phyloP scores from a whole-genome alignment of 495 filamentous ascomycete genomes.

The Trichoderma parareesei region DNA sequence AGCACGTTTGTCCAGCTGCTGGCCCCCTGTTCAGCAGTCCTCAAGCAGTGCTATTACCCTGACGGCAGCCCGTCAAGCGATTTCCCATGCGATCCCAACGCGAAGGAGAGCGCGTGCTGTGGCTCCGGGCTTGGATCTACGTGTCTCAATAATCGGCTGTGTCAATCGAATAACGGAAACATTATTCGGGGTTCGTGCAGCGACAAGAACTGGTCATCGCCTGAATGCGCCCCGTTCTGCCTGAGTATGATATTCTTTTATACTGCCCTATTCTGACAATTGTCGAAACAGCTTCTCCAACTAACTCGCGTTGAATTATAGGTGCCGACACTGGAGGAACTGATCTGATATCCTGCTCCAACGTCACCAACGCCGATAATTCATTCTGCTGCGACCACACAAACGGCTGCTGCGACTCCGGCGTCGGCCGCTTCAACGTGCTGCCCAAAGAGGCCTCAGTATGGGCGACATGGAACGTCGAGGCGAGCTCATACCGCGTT shows the following conservation, averaged over 20 bases:
- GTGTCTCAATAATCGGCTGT: not conserved
- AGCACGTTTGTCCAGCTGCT: not conserved
- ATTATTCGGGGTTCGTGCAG: not conserved
- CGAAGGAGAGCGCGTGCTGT: not conserved
- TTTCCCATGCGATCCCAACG: constrained; percentile 1
- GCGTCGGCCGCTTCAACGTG: not conserved
- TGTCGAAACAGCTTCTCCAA: not conserved
- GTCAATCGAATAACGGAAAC: not conserved
- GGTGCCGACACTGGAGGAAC: not conserved
- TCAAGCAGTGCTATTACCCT: not conserved
- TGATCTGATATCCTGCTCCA: not conserved
- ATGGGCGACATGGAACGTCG: not conserved
- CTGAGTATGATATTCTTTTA: not conserved
- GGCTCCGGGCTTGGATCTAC: not conserved
- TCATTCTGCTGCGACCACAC: not conserved
- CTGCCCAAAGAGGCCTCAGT: not conserved
- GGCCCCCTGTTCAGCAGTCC: not conserved
- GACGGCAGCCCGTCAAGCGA: not conserved
- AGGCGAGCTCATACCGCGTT: not conserved
- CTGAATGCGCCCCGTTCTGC: not conserved
- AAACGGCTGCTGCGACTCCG: not conserved
- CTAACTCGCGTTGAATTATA: not conserved
- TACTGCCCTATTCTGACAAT: no score
- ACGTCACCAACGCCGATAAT: not conserved
- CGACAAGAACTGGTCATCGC: not conserved